A percentile compares a stretch with the other conserved stretches of the same genome.
phyloP scores from a whole-genome alignment of 805 yeast genomes.

The Kregervanrija delftensis region DNA sequence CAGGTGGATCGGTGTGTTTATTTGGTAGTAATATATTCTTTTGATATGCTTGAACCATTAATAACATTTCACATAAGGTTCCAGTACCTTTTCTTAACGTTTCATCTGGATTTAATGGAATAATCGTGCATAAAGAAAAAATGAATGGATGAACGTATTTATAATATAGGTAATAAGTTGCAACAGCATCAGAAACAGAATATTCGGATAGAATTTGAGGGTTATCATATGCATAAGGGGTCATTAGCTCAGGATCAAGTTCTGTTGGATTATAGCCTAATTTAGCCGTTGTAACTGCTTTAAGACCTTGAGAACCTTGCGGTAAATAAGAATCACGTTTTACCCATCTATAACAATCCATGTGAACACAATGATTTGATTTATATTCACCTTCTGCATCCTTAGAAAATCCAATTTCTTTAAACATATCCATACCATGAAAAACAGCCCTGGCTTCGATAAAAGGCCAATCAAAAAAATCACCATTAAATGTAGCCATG shows the following conservation, averaged over 20 bases:
- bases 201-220: constrained; percentile 93
- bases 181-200: constrained; percentile 99
- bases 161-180: constrained; percentile 91
- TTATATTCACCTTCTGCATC: constrained; percentile 90
- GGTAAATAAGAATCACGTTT: constrained; percentile 96
- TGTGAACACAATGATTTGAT: constrained; percentile 86
- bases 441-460: constrained; percentile 81
- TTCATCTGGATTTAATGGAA: constrained; percentile 96
- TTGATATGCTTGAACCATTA: constrained; percentile 93
- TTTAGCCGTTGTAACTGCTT: constrained; percentile 94
- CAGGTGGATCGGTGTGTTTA: constrained; percentile 90
- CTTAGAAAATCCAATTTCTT: constrained; percentile 88
- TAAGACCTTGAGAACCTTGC: constrained; percentile 97
- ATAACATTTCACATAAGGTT: constrained; percentile 93
- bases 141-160: constrained; percentile 97
- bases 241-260: constrained; percentile 95
- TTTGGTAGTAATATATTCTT: constrained; percentile 77
- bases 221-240: constrained; percentile 90
- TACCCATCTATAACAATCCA: constrained; percentile 98
- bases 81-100: constrained; percentile 96
- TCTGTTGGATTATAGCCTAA: constrained; percentile 95
- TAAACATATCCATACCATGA: constrained; percentile 82
- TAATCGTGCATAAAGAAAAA: constrained; percentile 89
- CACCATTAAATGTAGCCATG: constrained; percentile 98
- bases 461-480: constrained; percentile 98